A percentile compares a stretch with the other conserved stretches of the same genome.
phyloP scores from a whole-genome alignment of 2,329 filamentous ascomycete species.

The Aspergillus versicolor region DNA sequence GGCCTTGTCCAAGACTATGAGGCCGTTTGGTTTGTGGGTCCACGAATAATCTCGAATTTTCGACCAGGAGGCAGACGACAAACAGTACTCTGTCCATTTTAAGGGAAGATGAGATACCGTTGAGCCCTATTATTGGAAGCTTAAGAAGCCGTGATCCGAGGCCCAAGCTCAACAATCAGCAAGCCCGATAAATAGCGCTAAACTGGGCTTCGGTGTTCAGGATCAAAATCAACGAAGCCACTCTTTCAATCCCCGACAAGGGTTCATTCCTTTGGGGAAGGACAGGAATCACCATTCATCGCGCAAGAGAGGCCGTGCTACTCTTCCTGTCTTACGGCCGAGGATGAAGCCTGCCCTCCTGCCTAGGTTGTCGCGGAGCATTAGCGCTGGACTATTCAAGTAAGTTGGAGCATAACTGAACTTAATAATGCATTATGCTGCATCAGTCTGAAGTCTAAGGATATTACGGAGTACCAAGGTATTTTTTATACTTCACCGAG shows the following conservation, averaged over 20 bases:
- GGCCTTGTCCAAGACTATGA: neutral
- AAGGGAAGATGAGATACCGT: neutral
- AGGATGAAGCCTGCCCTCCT: neutral
- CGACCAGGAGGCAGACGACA: neutral
- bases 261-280: slow-evolving; percentile 5
- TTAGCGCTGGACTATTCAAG: neutral
- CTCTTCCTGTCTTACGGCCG: neutral
- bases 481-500: neutral
- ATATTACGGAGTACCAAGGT: neutral
- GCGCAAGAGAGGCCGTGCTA: neutral
- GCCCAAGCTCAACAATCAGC: slow-evolving; percentile 7
- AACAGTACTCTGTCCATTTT: neutral
- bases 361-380: neutral
- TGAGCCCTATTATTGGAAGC: neutral
- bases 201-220: slow-evolving; percentile 1
- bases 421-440: neutral
- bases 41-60: neutral
- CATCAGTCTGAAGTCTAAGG: neutral
- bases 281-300: slow-evolving; percentile 7
- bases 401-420: neutral
- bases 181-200: slow-evolving; percentile 3
- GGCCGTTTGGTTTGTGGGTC: neutral
- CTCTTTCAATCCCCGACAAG: slow-evolving; percentile 5
- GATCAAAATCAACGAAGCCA: slow-evolving; percentile 1
- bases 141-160: neutral